Evolutionary conservation across 2,329 filamentous ascomycete species (phyloP), one percentile per base, ranked within the genome.

Genomic region (Cladobotryum mycophilum): DNA sequence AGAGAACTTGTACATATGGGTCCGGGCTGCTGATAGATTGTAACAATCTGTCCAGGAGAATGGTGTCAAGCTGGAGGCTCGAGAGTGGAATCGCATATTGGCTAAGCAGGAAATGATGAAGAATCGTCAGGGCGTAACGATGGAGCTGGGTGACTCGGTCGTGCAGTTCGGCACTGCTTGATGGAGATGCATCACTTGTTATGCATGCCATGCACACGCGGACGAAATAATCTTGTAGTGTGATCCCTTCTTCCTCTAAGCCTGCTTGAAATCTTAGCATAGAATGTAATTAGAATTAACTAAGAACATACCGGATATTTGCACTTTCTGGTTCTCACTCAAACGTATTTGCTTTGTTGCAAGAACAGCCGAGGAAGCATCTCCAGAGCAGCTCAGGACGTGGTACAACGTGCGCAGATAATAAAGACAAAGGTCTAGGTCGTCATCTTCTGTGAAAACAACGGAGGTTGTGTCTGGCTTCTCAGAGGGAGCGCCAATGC

Each of bases 401-500:
- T 89, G 86, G 5, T 83, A 83, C 1, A 96, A 66, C 2, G 86
- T 86, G 47, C 81, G 81, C 17, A 96, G 70, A 60, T 92, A 86
- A 65, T 96, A 95, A 3, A 88, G 71, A 54, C 84, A 89, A 51
- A 90, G 78, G 54, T 87, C 85, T 7, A 90, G 75, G 57, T 95
- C 87, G 55, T 89, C 82, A 6, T 82, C 76, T 41, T 75, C 71
- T 3, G 68, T 70, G 52, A 80, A 67, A 0, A 52, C 41, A 3
- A 54, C 37, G 2, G 54, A 15, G 5, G 46, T 30, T 20, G 20
- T 15, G 11, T 49, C 30, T n/a, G 49, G 30, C 34, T 60, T 46
- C 2, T 60, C 53, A 33, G 43, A 51, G 34, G 60, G 53, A 17
- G 49, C 33, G n/a, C 49, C 56, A 15, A 59, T 49, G 15, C 47